phyloP scores from a whole-genome alignment of 768 basidiomycete genomes.

The Russula griseocarnosa region DNA sequence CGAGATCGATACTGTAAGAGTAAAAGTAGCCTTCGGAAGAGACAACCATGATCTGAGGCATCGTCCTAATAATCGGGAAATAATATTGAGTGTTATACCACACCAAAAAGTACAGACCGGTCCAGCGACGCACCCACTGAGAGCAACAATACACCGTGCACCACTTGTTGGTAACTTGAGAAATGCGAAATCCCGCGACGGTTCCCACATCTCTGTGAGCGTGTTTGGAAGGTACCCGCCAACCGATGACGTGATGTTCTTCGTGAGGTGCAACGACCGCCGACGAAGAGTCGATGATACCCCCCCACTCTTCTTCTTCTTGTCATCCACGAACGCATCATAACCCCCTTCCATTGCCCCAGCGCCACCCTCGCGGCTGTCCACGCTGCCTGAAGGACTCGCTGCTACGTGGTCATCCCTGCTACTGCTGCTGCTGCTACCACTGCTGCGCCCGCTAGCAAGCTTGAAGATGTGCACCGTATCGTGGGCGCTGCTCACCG shows the following conservation, averaged over 20 bases:
- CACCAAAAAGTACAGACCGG: neutral
- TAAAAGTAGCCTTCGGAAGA: slow-evolving; percentile 96
- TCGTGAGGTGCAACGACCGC: slow-evolving; percentile 71
- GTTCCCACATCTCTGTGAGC: slow-evolving; percentile 96
- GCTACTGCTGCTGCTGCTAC: slow-evolving; percentile 26
- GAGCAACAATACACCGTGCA: slow-evolving; percentile 79
- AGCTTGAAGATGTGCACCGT: slow-evolving; percentile 97
- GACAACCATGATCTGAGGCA: slow-evolving; percentile 96
- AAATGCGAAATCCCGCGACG: slow-evolving; percentile 89
- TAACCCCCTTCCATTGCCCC: slow-evolving; percentile 71
- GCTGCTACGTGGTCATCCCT: slow-evolving; percentile 39
- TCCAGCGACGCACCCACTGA: slow-evolving; percentile 61
- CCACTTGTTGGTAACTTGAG: slow-evolving; percentile 76
- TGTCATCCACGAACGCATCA: slow-evolving; percentile 77
- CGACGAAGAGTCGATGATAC: slow-evolving; percentile 63
- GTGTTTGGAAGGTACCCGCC: slow-evolving; percentile 86
- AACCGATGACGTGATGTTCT: slow-evolving; percentile 69
- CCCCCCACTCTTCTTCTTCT: slow-evolving; percentile 49
- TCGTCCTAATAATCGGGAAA: slow-evolving; percentile 50
- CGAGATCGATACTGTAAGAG: slow-evolving; percentile 91
- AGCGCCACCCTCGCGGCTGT: slow-evolving; percentile 56
- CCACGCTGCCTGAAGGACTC: slow-evolving; percentile 64
- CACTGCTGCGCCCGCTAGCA: slow-evolving; percentile 38
- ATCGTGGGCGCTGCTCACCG: slow-evolving; percentile 87
- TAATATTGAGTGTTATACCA: neutral